phyloP scores from a whole-genome alignment of 1,139 yeast species.

The Suhomyces bribrorum region DNA sequence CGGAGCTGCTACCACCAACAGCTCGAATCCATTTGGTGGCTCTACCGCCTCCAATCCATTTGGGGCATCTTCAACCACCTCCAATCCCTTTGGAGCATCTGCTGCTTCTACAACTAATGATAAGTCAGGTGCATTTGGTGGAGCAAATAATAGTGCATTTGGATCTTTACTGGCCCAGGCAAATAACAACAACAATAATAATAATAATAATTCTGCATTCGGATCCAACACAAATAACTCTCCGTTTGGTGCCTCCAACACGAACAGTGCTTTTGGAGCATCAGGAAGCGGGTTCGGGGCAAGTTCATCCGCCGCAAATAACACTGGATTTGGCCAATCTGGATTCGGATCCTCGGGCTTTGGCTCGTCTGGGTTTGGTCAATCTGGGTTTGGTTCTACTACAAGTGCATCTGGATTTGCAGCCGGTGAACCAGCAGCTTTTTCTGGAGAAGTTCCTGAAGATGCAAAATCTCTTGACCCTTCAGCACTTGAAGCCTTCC shows the following conservation, averaged over 20 bases:
- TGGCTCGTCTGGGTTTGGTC: too few species aligned
- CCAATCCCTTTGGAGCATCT: constrained; percentile 9
- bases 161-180: constrained; percentile 11
- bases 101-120: not conserved
- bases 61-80: not conserved
- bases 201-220: not conserved
- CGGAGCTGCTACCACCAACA: not conserved
- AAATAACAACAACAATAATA: not conserved
- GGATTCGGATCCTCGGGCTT: too few species aligned
- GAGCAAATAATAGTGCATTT: too few species aligned
- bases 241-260: constrained; percentile 15
- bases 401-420: constrained; percentile 13
- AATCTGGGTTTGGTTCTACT: not conserved
- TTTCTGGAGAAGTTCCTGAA: constrained; percentile 2
- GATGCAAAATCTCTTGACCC: constrained; percentile 40
- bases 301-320: too few species aligned
- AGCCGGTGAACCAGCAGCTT: not conserved
- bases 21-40: not conserved
- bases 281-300: too few species aligned
- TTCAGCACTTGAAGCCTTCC: constrained; percentile 50
- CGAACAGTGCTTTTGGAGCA: constrained; percentile 14
- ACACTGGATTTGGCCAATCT: too few species aligned
- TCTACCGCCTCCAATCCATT: constrained; percentile 11
- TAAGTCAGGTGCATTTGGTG: not conserved
- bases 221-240: constrained; percentile 1